A percentile compares a stretch with the other conserved stretches of the same genome.
Evolutionary conservation across 805 yeast species (phyloP).

Genomic region (Wickerhamiella domercqiae): DNA sequence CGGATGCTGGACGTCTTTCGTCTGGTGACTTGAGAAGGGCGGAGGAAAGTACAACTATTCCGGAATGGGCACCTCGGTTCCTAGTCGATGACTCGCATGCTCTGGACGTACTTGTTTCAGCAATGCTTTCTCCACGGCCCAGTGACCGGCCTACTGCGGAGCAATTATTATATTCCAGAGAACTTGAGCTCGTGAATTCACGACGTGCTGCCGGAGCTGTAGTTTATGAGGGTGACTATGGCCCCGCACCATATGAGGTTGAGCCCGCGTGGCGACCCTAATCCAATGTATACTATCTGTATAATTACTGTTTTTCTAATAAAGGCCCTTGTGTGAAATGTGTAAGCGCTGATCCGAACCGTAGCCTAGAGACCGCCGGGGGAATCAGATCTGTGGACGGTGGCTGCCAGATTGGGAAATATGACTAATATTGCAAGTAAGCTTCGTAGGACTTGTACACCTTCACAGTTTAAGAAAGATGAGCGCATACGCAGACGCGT

Average conservation of each 20-base stretch:
- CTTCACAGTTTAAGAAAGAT: too few species aligned
- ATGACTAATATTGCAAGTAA: too few species aligned
- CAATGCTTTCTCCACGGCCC: conserved; percentile 84
- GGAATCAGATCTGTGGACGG: too few species aligned
- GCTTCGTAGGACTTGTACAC: too few species aligned
- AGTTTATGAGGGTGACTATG: conserved; percentile 89
- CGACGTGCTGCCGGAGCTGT: conserved; percentile 85
- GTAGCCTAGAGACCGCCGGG: too few species aligned
- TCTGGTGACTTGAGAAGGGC: conserved; percentile 42
- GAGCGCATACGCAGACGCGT: conserved; percentile 16
- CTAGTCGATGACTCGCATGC: conserved; percentile 55
- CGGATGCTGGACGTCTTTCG: conserved; percentile 76
- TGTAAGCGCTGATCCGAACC: too few species aligned
- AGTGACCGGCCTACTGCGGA: conserved; percentile 64
- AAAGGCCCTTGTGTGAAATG: too few species aligned
- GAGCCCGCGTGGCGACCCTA: conserved; percentile 5
- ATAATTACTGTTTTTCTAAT: too few species aligned
- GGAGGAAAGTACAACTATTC: conserved; percentile 21
- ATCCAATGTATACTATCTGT: neutral
- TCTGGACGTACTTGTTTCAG: conserved; percentile 63
- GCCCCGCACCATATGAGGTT: conserved; percentile 46
- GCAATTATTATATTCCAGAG: conserved; percentile 52
- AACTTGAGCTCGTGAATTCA: conserved; percentile 61
- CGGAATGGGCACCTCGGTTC: conserved; percentile 79
- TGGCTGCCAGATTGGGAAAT: too few species aligned